Evolutionary conservation across 2,329 filamentous ascomycete genomes (phyloP).

Genomic region (Monosporascus sp.): DNA sequence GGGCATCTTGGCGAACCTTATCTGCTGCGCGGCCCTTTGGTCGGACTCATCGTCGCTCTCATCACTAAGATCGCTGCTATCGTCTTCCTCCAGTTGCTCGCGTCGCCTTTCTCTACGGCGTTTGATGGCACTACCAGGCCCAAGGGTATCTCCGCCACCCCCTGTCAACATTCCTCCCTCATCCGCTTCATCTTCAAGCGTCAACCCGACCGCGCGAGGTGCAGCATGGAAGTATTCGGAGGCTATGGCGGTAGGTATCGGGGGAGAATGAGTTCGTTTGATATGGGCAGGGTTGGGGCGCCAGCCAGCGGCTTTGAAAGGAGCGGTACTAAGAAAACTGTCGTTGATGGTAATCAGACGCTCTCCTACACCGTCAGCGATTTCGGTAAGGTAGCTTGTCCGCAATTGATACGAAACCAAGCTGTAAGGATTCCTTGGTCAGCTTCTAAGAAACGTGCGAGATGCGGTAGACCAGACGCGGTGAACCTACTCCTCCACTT

Average conservation of each 20-base stretch:
- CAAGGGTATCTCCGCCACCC: slow-evolving; percentile 62
- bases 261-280: slow-evolving; percentile 80
- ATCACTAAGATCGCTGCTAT: slow-evolving; percentile 79
- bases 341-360: slow-evolving; percentile 78
- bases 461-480: not conserved
- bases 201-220: slow-evolving; percentile 56
- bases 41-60: slow-evolving; percentile 77
- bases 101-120: slow-evolving; percentile 55
- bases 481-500: slow-evolving; percentile 24
- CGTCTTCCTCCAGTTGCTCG: slow-evolving; percentile 77
- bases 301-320: slow-evolving; percentile 82
- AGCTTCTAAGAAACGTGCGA: slow-evolving; percentile 4
- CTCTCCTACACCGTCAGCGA: slow-evolving; percentile 80
- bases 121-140: slow-evolving; percentile 61
- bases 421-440: slow-evolving; percentile 35
- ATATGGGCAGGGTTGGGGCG: slow-evolving; percentile 66
- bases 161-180: slow-evolving; percentile 69
- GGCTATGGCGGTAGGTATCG: slow-evolving; percentile 75
- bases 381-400: slow-evolving; percentile 71
- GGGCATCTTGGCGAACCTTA: slow-evolving; percentile 95
- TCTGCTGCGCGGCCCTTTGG: slow-evolving; percentile 73
- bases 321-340: slow-evolving; percentile 69
- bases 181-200: slow-evolving; percentile 65
- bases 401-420: slow-evolving; percentile 80
- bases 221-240: slow-evolving; percentile 77